Percentiles rank a stretch among this genome's conserved stretches.
Conservation (phyloP, 2,329 filamentous ascomycete genomes). For the Chlorencoelia australis region DNA sequence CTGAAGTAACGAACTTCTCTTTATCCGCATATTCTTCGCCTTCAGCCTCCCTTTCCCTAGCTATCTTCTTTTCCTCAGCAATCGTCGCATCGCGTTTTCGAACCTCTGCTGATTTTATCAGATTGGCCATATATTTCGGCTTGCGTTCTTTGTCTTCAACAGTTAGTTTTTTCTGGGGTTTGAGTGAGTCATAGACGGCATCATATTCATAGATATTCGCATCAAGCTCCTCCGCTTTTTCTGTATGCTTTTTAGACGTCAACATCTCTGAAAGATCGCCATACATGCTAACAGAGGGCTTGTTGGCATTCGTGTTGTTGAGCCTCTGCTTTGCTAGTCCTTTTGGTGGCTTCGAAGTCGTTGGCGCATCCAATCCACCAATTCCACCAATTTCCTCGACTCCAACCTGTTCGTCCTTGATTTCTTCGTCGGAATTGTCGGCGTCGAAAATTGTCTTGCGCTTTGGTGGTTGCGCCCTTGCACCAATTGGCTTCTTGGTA, state of each 20-base stretch:
- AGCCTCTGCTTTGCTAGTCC: conserved; percentile 5
- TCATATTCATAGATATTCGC: conserved; percentile 80
- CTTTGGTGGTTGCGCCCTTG: conserved; percentile 40
- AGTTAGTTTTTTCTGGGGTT: conserved; percentile 48
- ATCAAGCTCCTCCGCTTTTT: conserved; percentile 57
- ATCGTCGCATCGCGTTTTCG: conserved; percentile 70
- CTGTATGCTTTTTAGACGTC: conserved; percentile 51
- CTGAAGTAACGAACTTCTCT: conserved; percentile 77
- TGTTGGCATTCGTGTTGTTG: conserved; percentile 29
- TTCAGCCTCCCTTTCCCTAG: conserved; percentile 67
- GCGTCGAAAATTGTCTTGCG: conserved; percentile 50
- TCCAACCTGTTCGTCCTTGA: conserved; percentile 28
- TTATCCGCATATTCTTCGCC: conserved; percentile 74
- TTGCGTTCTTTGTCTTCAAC: conserved; percentile 48
- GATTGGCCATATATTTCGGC: conserved; percentile 69
- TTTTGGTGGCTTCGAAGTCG: conserved; percentile 20
- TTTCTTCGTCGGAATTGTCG: conserved; percentile 46
- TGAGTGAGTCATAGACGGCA: conserved; percentile 67
- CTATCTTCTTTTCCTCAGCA: conserved; percentile 71
- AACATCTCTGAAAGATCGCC: conserved; percentile 58
- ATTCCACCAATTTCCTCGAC: conserved; percentile 52
- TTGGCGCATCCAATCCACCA: conserved; percentile 39
- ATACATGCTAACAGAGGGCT: conserved; percentile 37
- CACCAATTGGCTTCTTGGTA: conserved; percentile 41
- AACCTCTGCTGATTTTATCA: conserved; percentile 63